A percentile compares a stretch with the other conserved stretches of the same genome.
Evolutionary conservation across 2,329 filamentous ascomycete genomes (phyloP).

Genomic region (Penicillium sp.): DNA sequence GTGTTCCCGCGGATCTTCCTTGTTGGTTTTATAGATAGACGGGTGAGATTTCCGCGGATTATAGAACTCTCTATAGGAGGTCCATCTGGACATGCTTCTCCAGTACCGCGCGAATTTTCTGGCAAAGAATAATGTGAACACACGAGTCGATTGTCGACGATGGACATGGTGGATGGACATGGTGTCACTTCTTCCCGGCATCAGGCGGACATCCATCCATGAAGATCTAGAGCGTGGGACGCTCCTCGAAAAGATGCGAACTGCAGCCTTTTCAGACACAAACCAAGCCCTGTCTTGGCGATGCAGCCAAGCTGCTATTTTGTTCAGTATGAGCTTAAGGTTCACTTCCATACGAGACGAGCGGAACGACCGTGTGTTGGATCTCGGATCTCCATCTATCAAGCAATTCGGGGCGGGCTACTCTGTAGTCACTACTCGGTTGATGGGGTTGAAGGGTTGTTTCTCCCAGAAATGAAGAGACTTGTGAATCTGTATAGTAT

Average conservation of each 20-base stretch:
- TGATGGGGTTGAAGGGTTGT: neutral
- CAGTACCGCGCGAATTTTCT: too few species aligned
- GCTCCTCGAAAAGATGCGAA: neutral
- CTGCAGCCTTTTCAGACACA: neutral
- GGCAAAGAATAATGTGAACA: too few species aligned
- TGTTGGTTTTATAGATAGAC: neutral
- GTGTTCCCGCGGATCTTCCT: neutral
- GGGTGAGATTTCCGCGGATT: neutral
- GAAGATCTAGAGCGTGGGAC: neutral
- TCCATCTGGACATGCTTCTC: too few species aligned
- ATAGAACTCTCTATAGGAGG: neutral
- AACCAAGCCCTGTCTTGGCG: neutral
- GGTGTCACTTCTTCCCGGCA: too few species aligned
- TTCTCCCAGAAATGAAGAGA: neutral
- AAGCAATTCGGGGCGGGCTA: neutral
- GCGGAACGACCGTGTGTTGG: neutral
- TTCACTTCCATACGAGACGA: neutral
- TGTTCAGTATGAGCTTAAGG: neutral
- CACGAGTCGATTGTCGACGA: too few species aligned
- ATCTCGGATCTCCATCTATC: neutral
- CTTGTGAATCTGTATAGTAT: neutral
- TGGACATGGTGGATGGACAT: too few species aligned
- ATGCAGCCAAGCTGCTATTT: neutral
- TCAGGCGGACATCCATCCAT: neutral
- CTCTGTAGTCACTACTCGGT: too few species aligned